A percentile compares a stretch with the other conserved stretches of the same genome.
Conservation (phyloP, 2,329 filamentous ascomycete genomes). For the Sporothrix schenckii region DNA sequence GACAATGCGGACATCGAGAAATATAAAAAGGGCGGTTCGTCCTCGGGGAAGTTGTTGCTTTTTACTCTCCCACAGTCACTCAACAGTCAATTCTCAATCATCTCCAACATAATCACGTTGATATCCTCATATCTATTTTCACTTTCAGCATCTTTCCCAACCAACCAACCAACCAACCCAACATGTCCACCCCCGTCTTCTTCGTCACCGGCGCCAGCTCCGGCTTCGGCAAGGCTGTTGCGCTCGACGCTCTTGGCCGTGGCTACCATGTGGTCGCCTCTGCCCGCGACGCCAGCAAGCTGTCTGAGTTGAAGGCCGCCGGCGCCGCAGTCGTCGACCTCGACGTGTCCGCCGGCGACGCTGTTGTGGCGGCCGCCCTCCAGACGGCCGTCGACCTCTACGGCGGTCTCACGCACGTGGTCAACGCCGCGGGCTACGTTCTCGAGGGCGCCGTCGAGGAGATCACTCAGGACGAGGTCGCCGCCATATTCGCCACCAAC, state of each 20-base stretch:
- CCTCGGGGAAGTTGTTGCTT: no score
- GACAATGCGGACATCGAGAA: no score
- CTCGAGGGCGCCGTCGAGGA: constrained; percentile 9
- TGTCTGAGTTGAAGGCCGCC: neutral
- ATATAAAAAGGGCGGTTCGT: no score
- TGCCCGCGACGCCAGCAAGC: constrained; percentile 7
- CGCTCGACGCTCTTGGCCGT: neutral
- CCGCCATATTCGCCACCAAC: constrained; percentile 3
- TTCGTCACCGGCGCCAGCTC: constrained; percentile 15
- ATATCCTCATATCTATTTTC: no score
- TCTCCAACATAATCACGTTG: no score
- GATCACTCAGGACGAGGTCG: neutral
- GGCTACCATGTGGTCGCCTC: constrained; percentile 15
- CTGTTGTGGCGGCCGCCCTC: neutral
- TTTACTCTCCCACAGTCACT: no score
- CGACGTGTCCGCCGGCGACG: constrained; percentile 3
- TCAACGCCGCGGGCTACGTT: constrained; percentile 13
- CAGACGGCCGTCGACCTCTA: neutral
- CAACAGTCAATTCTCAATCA: no score
- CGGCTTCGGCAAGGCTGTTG: constrained; percentile 16
- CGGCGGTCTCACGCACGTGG: constrained; percentile 12
- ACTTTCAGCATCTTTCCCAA: no score
- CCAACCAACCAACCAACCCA: no score
- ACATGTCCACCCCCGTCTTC: neutral
- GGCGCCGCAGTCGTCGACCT: neutral